Base-by-base conservation (phyloP, 768 basidiomycete genomes). In the Mycena albidolilacea region DNA sequence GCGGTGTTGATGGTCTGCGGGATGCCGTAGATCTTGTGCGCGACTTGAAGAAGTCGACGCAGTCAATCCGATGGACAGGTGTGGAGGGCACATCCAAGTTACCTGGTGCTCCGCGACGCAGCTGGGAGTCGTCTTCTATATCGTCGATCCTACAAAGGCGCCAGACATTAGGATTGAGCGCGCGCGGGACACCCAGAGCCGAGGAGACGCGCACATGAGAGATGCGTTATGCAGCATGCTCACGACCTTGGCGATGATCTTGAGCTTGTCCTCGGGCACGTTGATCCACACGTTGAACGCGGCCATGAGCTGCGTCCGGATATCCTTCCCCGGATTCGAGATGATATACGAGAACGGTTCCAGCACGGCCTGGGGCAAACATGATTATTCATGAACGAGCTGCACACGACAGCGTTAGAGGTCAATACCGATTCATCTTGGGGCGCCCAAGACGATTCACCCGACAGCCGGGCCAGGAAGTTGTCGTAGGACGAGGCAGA, bases 1-100 rank as follows among this genome's bases (percentile, higher is more conserved):
- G 97, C 97, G 0, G 93, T 92, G 80, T 99, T 99, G 84, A 99
- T 97, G 0, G 97, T 98, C 79, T 98, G 97, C 0, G 97, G 96
- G 3, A 98, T 84, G 1, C 97, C 97, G 77, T 97, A 99, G 76
- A 99, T 97, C 84, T 95, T 95, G 84, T 99, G 97, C 0, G 95
- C 91, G 30, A 97, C 97, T 92, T 62, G 0, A 69, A 30, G 30
- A 30, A 17, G 15, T 4, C 48, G 14, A 10, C 48, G 19, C 48
- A 21, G 12, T 71, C n/a, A 66, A 62, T 39, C 37, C 41, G 5
- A 5, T 11, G 55, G 17, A 19, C 19, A 55, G 43, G 15, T n/a
- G n/a, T 38, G 23, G 21, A 58, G 17, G 11, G 37, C 44, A n/a
- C 30, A 54, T 6, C 14, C 15, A 15, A 43, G 21, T 43, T 78